Conservation (phyloP, 768 basidiomycete genomes). For the Termitomyces sp. region DNA sequence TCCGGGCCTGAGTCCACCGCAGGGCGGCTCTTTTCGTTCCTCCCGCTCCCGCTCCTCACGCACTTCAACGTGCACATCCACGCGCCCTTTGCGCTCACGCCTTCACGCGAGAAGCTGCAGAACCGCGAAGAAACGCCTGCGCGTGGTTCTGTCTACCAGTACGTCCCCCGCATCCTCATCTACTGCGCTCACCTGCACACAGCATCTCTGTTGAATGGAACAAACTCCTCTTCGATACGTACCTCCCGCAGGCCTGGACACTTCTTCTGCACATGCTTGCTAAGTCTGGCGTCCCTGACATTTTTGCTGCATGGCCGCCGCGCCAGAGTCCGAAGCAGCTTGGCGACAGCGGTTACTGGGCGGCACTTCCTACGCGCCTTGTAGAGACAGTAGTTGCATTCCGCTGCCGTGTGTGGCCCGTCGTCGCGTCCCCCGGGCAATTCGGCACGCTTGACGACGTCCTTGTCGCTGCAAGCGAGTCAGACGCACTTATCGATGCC, state of each 20-base stretch:
- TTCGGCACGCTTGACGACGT: conserved; percentile 12
- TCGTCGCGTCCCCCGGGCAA: conserved; percentile 10
- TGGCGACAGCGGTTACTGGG: conserved; percentile 37
- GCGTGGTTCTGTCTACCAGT: conserved; percentile 35
- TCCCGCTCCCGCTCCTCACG: conserved; percentile 41
- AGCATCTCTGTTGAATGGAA: conserved; percentile 47
- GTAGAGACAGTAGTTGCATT: conserved; percentile 20
- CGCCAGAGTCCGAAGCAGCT: conserved; percentile 21
- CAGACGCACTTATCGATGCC: conserved; percentile 17
- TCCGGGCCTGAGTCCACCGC: not conserved
- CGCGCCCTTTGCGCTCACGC: conserved; percentile 39
- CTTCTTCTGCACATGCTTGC: conserved; percentile 25
- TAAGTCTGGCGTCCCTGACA: conserved; percentile 16
- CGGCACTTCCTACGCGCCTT: conserved; percentile 23
- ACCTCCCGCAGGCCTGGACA: conserved; percentile 41
- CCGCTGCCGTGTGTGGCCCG: conserved; percentile 29
- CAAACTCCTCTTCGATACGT: conserved; percentile 33
- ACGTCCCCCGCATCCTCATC: conserved; percentile 3
- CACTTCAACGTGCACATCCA: conserved; percentile 41
- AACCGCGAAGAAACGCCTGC: conserved; percentile 34
- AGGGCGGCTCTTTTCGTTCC: conserved; percentile 43
- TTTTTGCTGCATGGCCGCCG: conserved; percentile 37
- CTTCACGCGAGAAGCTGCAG: conserved; percentile 36
- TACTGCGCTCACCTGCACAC: not conserved
- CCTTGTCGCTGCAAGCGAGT: conserved; percentile 22